A percentile compares a stretch with the other conserved stretches of the same genome.
Conservation (phyloP, 2,329 filamentous ascomycete species). For the Thielaviopsis euricoi region DNA sequence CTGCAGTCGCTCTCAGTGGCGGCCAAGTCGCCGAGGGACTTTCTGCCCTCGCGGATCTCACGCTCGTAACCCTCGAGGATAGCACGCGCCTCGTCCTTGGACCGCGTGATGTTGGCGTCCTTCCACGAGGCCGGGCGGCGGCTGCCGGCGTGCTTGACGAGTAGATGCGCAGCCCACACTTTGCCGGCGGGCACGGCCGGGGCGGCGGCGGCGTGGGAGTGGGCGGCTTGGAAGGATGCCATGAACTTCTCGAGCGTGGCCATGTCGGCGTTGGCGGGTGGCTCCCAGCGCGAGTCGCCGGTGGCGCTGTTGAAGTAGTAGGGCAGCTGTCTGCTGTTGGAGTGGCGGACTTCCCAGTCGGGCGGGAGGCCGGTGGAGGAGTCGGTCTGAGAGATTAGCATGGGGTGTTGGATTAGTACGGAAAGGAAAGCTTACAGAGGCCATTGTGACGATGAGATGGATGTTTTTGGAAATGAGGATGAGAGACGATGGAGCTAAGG, state of each 20-base stretch:
- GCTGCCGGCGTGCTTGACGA: slow-evolving; percentile 85
- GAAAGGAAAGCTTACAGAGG: background rate
- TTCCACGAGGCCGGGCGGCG: slow-evolving; percentile 86
- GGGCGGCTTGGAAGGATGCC: slow-evolving; percentile 42
- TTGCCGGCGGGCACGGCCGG: slow-evolving; percentile 47
- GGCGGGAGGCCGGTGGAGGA: slow-evolving; percentile 54
- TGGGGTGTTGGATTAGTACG: too few relatives aligned
- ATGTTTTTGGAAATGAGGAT: background rate
- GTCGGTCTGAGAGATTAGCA: background rate
- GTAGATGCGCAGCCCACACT: slow-evolving; percentile 81
- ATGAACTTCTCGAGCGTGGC: slow-evolving; percentile 91
- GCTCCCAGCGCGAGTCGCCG: slow-evolving; percentile 90
- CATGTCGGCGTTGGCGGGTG: slow-evolving; percentile 71
- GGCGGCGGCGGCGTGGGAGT: slow-evolving; percentile 28
- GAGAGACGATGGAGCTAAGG: too few relatives aligned
- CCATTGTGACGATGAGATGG: background rate
- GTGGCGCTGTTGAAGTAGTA: slow-evolving; percentile 92
- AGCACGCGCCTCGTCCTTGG: slow-evolving; percentile 68
- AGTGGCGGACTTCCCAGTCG: slow-evolving; percentile 92
- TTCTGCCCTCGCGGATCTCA: slow-evolving; percentile 55
- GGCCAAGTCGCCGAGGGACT: slow-evolving; percentile 66
- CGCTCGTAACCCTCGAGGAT: slow-evolving; percentile 63
- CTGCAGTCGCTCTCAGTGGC: slow-evolving; percentile 86
- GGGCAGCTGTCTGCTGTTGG: slow-evolving; percentile 94
- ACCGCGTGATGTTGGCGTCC: slow-evolving; percentile 71